Evolutionary conservation across 1,139 yeast species (phyloP).

Genomic region (Candida glucosophila): DNA sequence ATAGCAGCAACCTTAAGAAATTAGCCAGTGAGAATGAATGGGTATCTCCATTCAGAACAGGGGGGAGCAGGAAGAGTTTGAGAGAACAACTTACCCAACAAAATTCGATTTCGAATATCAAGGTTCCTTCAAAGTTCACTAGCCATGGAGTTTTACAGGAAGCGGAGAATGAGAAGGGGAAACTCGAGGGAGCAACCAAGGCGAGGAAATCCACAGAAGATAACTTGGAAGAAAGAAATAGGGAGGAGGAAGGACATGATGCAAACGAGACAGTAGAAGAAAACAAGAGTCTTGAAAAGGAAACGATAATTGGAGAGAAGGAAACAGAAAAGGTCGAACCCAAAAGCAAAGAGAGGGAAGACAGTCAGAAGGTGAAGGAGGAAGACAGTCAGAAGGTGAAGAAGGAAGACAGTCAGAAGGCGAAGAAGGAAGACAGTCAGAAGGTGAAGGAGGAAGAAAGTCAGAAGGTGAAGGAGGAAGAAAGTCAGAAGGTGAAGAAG

Average conservation of each 20-base stretch:
- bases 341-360: conserved; percentile 5
- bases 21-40: conserved; percentile 32
- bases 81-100: conserved; percentile 27
- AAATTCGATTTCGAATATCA: conserved; percentile 25
- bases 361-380: conserved; percentile 6
- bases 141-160: conserved; percentile 34
- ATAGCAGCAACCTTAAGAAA: conserved; percentile 23
- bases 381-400: conserved; percentile 4
- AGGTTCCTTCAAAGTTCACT: conserved; percentile 35
- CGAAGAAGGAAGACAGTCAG: conserved; percentile 7
- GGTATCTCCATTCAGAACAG: conserved; percentile 46
- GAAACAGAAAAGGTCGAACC: conserved; percentile 8
- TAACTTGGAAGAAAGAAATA: conserved; percentile 5
- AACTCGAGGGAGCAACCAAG: background rate
- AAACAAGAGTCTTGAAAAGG: background rate
- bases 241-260: conserved; percentile 12
- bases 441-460: conserved; percentile 4
- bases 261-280: conserved; percentile 11
- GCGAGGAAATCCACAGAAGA: conserved; percentile 8
- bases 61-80: conserved; percentile 18
- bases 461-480: conserved; percentile 6
- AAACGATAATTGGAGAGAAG: conserved; percentile 5
- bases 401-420: conserved; percentile 5
- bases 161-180: conserved; percentile 13
- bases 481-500: conserved; percentile 6